phyloP scores from a whole-genome alignment of 164 flowering plant genomes.

The Macadamia integrifolia region DNA sequence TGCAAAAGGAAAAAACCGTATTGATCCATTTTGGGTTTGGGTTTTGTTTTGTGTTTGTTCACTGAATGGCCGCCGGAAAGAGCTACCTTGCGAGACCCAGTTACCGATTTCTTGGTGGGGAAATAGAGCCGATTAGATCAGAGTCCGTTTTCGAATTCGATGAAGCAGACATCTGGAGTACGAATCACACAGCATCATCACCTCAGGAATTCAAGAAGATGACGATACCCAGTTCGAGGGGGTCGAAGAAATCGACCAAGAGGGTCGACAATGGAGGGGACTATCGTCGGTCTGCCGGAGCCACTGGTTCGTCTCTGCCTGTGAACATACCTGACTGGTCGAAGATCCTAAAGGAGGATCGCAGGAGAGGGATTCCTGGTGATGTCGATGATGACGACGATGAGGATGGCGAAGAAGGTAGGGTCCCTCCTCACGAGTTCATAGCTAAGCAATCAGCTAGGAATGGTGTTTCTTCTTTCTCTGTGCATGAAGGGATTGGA shows the following conservation, averaged over 20 bases:
- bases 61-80: constrained; percentile 10
- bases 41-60: neutral
- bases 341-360: constrained; percentile 21
- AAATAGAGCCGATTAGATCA: constrained; percentile 3
- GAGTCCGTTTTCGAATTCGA: constrained; percentile 22
- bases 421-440: constrained; percentile 29
- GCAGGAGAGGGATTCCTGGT: constrained; percentile 1
- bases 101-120: constrained; percentile 11
- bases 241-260: constrained; percentile 10
- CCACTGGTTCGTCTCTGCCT: constrained; percentile 20
- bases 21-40: too few relatives aligned
- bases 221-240: constrained; percentile 9
- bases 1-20: neutral
- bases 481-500: constrained; percentile 29
- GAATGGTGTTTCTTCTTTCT: constrained; percentile 19
- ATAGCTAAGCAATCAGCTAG: constrained; percentile 25
- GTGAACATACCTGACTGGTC: constrained; percentile 36
- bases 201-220: constrained; percentile 7
- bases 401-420: constrained; percentile 13
- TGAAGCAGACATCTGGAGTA: constrained; percentile 21
- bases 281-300: neutral
- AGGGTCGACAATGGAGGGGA: neutral
- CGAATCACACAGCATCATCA: neutral
- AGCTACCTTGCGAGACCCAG: constrained; percentile 8
- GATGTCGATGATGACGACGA: constrained; percentile 9